Evolutionary conservation across 208 protist species (phyloP).

Genomic region (Angomonas deanei): DNA sequence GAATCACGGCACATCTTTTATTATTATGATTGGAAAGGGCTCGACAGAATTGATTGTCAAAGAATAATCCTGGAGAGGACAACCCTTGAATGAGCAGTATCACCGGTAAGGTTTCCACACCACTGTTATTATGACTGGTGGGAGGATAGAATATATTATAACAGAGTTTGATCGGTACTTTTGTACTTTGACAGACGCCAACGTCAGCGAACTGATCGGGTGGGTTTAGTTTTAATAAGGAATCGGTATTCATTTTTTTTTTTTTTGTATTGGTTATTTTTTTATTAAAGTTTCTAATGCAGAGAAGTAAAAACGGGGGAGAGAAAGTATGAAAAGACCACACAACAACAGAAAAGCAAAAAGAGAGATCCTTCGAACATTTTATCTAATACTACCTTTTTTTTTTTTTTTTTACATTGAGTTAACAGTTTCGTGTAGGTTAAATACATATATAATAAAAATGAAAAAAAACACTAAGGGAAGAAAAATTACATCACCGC

Average conservation of each 20-base stretch:
- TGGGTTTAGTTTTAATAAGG: background rate
- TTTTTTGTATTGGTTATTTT: background rate
- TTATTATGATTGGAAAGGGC: conserved; percentile 40
- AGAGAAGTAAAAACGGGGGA: conserved; percentile 1
- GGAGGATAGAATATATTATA: conserved; percentile 1
- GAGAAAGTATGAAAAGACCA: conserved; percentile 2
- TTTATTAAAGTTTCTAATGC: background rate
- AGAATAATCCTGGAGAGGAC: conserved; percentile 21
- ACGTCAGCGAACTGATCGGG: background rate
- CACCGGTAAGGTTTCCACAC: too few relatives aligned
- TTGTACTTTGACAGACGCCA: background rate
- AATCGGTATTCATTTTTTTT: conserved; percentile 4
- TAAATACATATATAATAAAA: too few relatives aligned
- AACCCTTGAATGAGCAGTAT: conserved; percentile 69
- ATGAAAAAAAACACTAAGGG: too few relatives aligned
- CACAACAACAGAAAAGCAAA: background rate
- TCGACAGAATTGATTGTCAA: conserved; percentile 27
- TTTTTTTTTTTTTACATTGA: too few relatives aligned
- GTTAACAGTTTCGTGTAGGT: too few relatives aligned
- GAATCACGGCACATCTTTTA: conserved; percentile 29
- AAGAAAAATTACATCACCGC: too few relatives aligned
- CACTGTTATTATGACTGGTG: too few relatives aligned
- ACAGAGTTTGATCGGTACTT: background rate
- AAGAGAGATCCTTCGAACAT: background rate
- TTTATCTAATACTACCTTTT: too few relatives aligned